These are phyloP conservation scores for Xanthoconium stramineum DNA, from an alignment of 768 basidiomycete species.

Conservation along the genomic window DNA sequence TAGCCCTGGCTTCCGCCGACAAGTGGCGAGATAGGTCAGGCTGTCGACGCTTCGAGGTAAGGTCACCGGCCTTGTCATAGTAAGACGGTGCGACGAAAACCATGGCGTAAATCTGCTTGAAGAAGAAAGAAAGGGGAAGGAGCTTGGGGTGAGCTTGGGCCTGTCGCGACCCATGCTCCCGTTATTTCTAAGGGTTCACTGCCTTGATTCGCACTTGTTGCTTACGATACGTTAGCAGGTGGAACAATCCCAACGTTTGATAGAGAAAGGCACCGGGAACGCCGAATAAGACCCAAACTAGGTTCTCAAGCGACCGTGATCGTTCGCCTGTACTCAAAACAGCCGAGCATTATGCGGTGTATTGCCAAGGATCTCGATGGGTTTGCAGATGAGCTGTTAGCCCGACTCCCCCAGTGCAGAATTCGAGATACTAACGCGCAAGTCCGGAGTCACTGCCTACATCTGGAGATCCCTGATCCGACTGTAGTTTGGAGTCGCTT, in stretches of 20 bases:
- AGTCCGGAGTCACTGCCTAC: too few species aligned
- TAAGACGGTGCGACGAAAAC: slow-evolving; percentile 23
- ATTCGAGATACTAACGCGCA: neutral
- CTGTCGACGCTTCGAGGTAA: slow-evolving; percentile 24
- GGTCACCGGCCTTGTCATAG: slow-evolving; percentile 9
- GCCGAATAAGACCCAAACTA: neutral
- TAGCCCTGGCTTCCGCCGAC: slow-evolving; percentile 31
- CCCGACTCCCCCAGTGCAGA: too few species aligned
- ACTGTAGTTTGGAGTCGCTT: neutral
- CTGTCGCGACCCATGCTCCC: neutral
- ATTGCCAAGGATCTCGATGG: neutral
- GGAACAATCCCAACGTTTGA: neutral
- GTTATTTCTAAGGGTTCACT: slow-evolving; percentile 16
- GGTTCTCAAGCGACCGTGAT: neutral
- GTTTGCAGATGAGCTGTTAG: neutral
- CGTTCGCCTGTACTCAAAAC: neutral
- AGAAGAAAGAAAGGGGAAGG: neutral
- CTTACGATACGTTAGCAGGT: neutral
- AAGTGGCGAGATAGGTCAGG: slow-evolving; percentile 33
- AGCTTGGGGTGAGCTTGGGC: neutral
- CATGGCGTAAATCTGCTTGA: slow-evolving; percentile 13
- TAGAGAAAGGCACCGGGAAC: neutral
- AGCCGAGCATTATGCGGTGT: neutral
- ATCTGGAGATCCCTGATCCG: slow-evolving; percentile 2
- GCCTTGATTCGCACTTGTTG: neutral